These are phyloP conservation scores for Lipomyces kockii DNA, from an alignment of 805 yeast species.

Conservation along the genomic window DNA sequence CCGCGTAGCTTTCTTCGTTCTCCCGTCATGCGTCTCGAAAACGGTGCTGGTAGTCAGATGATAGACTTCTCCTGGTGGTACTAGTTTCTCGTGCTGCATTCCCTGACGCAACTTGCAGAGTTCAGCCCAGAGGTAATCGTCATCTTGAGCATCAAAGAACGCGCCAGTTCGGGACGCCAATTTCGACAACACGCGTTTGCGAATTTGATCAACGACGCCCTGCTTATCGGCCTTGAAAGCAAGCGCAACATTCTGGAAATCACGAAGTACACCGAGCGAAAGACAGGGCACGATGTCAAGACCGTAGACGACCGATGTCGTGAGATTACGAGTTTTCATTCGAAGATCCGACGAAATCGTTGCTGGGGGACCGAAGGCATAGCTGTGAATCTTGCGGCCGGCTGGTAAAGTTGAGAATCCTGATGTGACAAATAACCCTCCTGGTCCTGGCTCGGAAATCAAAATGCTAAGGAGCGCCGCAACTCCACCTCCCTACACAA, in stretches of 20 bases:
- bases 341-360: conserved; percentile 41
- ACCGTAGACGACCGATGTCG: conserved; percentile 45
- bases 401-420: conserved; percentile 38
- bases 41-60: conserved; percentile 43
- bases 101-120: conserved; percentile 41
- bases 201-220: conserved; percentile 40
- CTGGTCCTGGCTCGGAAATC: conserved; percentile 34
- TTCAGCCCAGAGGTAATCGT: conserved; percentile 41
- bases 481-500: conserved; percentile 43
- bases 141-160: conserved; percentile 36
- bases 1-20: conserved; percentile 40
- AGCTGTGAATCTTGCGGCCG: conserved; percentile 43
- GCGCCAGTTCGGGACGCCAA: conserved; percentile 39
- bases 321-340: conserved; percentile 37
- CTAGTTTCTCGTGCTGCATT: conserved; percentile 45
- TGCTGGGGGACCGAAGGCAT: conserved; percentile 46
- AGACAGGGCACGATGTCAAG: conserved; percentile 45
- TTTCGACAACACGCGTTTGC: conserved; percentile 40
- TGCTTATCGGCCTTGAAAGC: conserved; percentile 39
- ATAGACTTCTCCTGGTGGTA: conserved; percentile 46
- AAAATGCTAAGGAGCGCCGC: conserved; percentile 43
- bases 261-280: conserved; percentile 44
- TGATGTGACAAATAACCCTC: conserved; percentile 38
- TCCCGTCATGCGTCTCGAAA: conserved; percentile 40
- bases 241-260: conserved; percentile 42